Conservation (phyloP, 169 alveolate species). For the Cryptosporidium tyzzeri region DNA sequence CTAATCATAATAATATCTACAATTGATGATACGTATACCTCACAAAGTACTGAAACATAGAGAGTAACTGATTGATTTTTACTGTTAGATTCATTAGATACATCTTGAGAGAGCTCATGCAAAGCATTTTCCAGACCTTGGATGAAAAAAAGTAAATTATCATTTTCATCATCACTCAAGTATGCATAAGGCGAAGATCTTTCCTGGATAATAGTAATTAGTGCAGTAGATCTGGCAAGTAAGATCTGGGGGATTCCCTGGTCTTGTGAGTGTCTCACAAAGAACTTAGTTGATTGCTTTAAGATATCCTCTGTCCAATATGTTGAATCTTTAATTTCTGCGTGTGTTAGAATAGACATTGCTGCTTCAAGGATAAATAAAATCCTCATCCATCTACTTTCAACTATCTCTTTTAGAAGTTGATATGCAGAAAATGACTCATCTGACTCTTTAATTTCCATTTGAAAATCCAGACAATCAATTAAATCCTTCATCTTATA, state of each 20-base stretch:
- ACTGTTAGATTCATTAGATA: neutral
- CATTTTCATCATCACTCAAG: slow-evolving; percentile 13
- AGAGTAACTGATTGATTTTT: slow-evolving; percentile 7
- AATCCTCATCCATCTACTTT: slow-evolving; percentile 51
- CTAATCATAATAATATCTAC: slow-evolving; percentile 54
- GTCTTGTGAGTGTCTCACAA: slow-evolving; percentile 13
- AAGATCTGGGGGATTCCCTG: slow-evolving; percentile 51
- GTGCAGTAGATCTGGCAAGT: slow-evolving; percentile 59
- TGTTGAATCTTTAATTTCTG: neutral
- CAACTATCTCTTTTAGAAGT: slow-evolving; percentile 5
- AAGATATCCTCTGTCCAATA: slow-evolving; percentile 30
- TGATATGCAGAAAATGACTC: slow-evolving; percentile 19
- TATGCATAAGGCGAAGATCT: neutral
- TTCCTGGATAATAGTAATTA: slow-evolving; percentile 25
- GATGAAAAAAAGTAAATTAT: slow-evolving; percentile 30
- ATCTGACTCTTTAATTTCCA: slow-evolving; percentile 3
- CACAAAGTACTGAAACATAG: slow-evolving; percentile 40
- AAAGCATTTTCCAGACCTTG: slow-evolving; percentile 57
- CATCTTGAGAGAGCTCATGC: neutral
- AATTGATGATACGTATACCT: slow-evolving; percentile 50
- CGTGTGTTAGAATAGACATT: neutral
- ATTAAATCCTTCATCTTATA: slow-evolving; percentile 13
- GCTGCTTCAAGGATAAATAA: slow-evolving; percentile 34
- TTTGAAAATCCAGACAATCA: neutral
- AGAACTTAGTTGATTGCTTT: slow-evolving; percentile 34